A percentile compares a stretch with the other conserved stretches of the same genome.
Conservation (phyloP, 352 stramenopile genomes). For the Phytophthora idaei region DNA sequence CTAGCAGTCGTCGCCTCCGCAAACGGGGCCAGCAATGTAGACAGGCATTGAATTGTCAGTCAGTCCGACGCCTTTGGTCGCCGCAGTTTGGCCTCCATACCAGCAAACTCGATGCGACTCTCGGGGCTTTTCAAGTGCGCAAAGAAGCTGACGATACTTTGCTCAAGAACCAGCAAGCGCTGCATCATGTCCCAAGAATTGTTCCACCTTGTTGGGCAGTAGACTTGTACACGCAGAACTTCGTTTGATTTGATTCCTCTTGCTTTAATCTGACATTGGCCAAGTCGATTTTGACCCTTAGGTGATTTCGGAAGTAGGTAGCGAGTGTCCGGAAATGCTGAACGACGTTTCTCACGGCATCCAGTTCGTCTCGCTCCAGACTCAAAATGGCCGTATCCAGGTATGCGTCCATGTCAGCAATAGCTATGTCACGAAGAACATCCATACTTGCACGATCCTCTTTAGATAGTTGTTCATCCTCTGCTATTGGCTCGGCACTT, state of each 20-base stretch:
- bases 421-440: constrained; percentile 2
- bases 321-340: constrained; percentile 20
- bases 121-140: too few species aligned
- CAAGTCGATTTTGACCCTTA: constrained; percentile 15
- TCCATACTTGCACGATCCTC: constrained; percentile 10
- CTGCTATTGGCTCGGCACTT: not conserved
- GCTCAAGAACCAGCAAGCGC: constrained; percentile 6
- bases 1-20: not conserved
- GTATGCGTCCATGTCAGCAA: constrained; percentile 15
- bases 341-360: constrained; percentile 4
- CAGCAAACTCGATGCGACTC: constrained; percentile 2
- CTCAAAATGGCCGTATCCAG: constrained; percentile 1
- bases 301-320: constrained; percentile 23
- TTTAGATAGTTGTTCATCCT: constrained; percentile 14
- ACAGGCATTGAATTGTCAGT: constrained; percentile 13
- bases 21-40: constrained; percentile 7
- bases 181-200: constrained; percentile 21
- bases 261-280: not conserved
- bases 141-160: not conserved
- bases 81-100: constrained; percentile 3
- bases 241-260: not conserved
- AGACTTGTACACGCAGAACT: not conserved
- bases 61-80: constrained; percentile 5
- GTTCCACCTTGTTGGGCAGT: constrained; percentile 20
- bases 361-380: constrained; percentile 2